A percentile compares a stretch with the other conserved stretches of the same genome.
Evolutionary conservation across 1,284 basidiomycete species (phyloP).

Genomic region (Volvariella surrecta): DNA sequence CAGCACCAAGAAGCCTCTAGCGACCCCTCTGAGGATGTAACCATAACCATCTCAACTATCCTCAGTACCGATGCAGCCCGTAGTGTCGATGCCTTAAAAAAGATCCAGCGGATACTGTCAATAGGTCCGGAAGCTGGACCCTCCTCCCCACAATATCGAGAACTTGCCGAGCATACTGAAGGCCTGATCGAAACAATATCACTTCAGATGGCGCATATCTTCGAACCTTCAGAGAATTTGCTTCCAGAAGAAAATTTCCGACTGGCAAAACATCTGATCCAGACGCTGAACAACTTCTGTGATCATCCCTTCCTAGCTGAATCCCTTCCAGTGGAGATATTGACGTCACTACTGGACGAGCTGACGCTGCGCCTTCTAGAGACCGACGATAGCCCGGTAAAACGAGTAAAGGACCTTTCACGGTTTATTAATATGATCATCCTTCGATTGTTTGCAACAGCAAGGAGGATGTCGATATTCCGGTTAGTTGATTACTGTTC

Average conservation of each 20-base stretch:
- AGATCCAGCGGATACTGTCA: constrained; percentile 76
- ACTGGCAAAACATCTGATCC: constrained; percentile 92
- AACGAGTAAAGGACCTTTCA: constrained; percentile 80
- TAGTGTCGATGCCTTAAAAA: constrained; percentile 93
- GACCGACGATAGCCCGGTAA: constrained; percentile 76
- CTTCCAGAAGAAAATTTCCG: constrained; percentile 74
- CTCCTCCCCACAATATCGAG: constrained; percentile 58
- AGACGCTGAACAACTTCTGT: constrained; percentile 88
- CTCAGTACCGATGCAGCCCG: constrained; percentile 77
- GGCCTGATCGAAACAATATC: constrained; percentile 85
- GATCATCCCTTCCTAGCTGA: constrained; percentile 79
- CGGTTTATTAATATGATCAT: constrained; percentile 99
- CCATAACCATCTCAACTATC: constrained; percentile 74
- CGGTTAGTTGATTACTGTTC: constrained; percentile 42
- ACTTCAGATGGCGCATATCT: constrained; percentile 83
- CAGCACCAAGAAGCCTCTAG: constrained; percentile 13
- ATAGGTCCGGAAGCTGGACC: constrained; percentile 67
- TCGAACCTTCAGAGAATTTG: constrained; percentile 72
- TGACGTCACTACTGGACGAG: constrained; percentile 78
- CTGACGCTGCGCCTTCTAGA: constrained; percentile 85
- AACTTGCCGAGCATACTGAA: constrained; percentile 78
- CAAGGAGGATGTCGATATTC: constrained; percentile 88
- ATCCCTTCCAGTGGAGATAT: constrained; percentile 71
- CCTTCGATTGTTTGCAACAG: constrained; percentile 86
- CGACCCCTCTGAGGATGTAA: constrained; percentile 44